These are phyloP conservation scores for Crithidia expoeki DNA, from an alignment of 208 protist species.

Conservation along the genomic window DNA sequence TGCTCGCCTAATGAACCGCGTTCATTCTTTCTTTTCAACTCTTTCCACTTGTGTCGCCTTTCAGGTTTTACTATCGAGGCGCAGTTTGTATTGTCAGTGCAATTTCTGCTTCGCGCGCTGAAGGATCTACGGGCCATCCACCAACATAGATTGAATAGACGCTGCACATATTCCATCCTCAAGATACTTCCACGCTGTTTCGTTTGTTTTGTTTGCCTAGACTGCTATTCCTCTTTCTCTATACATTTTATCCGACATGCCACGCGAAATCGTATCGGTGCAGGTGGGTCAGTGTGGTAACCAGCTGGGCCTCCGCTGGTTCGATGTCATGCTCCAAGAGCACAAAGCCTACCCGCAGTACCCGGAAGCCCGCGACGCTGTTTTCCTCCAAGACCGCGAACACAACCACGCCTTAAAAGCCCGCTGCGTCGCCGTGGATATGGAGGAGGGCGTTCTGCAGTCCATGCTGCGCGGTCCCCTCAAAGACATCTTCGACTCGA, in stretches of 20 bases:
- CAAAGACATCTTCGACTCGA: slow-evolving; percentile 87
- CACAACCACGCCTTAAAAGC: slow-evolving; percentile 63
- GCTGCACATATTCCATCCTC: too few relatives aligned
- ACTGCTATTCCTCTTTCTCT: neutral
- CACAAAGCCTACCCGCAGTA: slow-evolving; percentile 84
- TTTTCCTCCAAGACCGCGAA: slow-evolving; percentile 49
- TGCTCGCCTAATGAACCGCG: too few relatives aligned
- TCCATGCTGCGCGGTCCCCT: slow-evolving; percentile 84
- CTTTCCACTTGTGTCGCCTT: too few relatives aligned
- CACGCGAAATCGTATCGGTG: slow-evolving; percentile 89
- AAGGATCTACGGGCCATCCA: too few relatives aligned
- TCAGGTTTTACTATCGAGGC: too few relatives aligned
- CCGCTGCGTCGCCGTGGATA: slow-evolving; percentile 95
- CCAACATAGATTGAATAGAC: too few relatives aligned
- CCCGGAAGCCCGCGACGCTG: slow-evolving; percentile 72
- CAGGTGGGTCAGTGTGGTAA: slow-evolving; percentile 95
- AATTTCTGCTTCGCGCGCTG: too few relatives aligned
- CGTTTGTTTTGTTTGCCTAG: slow-evolving; percentile 4
- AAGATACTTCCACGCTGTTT: too few relatives aligned
- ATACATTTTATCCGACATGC: slow-evolving; percentile 62
- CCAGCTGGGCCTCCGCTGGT: slow-evolving; percentile 95
- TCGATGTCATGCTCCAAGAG: slow-evolving; percentile 96
- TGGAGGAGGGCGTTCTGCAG: slow-evolving; percentile 95
- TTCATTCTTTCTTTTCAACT: too few relatives aligned
- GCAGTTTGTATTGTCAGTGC: too few relatives aligned